phyloP scores from a whole-genome alignment of 176 grass and related monocot species.

The Pontederia crassipes region DNA sequence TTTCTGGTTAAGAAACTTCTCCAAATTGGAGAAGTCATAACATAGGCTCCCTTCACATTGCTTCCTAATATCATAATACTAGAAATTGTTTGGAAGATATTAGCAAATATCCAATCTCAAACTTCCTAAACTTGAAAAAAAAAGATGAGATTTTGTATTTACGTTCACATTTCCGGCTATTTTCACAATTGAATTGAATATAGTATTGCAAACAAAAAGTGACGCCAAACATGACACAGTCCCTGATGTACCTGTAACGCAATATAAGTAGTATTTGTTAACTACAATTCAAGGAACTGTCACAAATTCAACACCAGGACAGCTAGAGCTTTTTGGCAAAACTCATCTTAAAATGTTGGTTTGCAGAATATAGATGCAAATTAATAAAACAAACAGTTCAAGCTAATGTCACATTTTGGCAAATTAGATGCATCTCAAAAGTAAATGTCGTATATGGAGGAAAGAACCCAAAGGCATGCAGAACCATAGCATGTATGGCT shows the following conservation, averaged over 20 bases:
- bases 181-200: conserved; percentile 62
- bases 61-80: conserved; percentile 93
- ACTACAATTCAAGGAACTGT: too few relatives aligned
- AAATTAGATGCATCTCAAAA: too few relatives aligned
- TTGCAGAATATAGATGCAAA: too few relatives aligned
- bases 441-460: too few relatives aligned
- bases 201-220: conserved; percentile 71
- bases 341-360: too few relatives aligned
- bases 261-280: too few relatives aligned
- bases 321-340: too few relatives aligned
- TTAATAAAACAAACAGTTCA: too few relatives aligned
- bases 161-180: conserved; percentile 80
- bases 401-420: too few relatives aligned
- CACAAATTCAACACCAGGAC: too few relatives aligned
- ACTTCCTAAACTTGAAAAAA: neutral
- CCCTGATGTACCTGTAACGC: conserved; percentile 37
- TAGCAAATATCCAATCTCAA: neutral
- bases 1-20: conserved; percentile 71
- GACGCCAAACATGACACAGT: conserved; percentile 67
- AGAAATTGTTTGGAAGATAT: neutral
- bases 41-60: conserved; percentile 69
- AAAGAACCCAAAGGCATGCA: too few relatives aligned
- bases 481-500: too few relatives aligned
- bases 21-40: conserved; percentile 79
- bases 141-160: conserved; percentile 1